Percentiles rank a stretch among this genome's conserved stretches.
Conservation (phyloP, 345 rosid species). For the Eucalyptus decipiens region DNA sequence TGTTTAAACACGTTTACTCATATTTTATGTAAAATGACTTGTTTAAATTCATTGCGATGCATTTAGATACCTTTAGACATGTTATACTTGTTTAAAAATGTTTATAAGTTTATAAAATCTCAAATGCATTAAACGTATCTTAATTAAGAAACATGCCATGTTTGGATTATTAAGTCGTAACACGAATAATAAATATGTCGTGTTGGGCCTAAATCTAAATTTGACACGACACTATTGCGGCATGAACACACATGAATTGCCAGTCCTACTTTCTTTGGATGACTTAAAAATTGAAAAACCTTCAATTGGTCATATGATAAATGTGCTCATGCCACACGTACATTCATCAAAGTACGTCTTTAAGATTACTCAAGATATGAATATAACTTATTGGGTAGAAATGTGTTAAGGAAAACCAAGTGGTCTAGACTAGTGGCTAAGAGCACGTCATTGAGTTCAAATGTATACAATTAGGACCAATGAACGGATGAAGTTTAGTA, state of each 20-base stretch:
- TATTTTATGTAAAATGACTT: neutral
- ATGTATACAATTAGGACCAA: neutral
- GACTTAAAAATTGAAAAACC: neutral
- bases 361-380: neutral
- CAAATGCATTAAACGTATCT: neutral
- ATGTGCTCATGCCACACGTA: neutral
- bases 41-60: neutral
- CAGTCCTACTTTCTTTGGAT: neutral
- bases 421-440: neutral
- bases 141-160: neutral
- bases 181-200: no score
- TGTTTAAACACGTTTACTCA: neutral
- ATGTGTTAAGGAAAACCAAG: neutral
- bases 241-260: neutral
- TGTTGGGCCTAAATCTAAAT: neutral
- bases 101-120: neutral
- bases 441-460: neutral
- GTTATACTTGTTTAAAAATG: neutral
- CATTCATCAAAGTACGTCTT: neutral
- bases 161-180: no score
- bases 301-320: neutral
- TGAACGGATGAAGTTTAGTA: neutral
- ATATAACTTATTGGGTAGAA: neutral
- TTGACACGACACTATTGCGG: neutral
- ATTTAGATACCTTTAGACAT: neutral